Conservation (phyloP, 768 basidiomycete genomes). For the Royoungia palumana region DNA sequence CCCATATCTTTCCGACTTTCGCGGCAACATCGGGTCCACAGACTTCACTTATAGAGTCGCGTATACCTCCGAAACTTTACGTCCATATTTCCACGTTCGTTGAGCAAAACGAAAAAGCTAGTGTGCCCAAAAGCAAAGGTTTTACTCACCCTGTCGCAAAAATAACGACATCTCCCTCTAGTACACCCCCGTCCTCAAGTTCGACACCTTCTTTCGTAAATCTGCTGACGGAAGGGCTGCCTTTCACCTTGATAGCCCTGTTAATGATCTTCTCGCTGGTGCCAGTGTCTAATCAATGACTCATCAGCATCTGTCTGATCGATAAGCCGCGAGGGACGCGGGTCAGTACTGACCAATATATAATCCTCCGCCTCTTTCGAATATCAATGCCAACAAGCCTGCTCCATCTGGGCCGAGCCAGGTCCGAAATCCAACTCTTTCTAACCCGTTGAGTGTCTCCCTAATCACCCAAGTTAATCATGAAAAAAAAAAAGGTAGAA, state of each 20-base stretch:
- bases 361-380: conserved; percentile 35
- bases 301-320: neutral
- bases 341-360: conserved; percentile 34
- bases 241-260: conserved; percentile 51
- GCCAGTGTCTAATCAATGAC: conserved; percentile 32
- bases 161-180: conserved; percentile 30
- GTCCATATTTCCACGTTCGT: neutral
- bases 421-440: conserved; percentile 35
- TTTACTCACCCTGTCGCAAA: conserved; percentile 32
- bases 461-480: conserved; percentile 19
- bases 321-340: neutral
- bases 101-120: too few species aligned
- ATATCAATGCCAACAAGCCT: conserved; percentile 32
- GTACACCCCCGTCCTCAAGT: conserved; percentile 24
- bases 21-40: conserved; percentile 45
- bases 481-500: too few species aligned
- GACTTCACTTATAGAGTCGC: conserved; percentile 40
- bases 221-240: conserved; percentile 25
- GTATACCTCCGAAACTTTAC: conserved; percentile 44
- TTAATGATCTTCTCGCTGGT: conserved; percentile 43
- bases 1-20: conserved; percentile 57
- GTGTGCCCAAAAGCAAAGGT: neutral
- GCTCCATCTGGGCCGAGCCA: conserved; percentile 37
- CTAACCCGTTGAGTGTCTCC: conserved; percentile 36
- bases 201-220: conserved; percentile 29